Evolutionary conservation across 139 green algal species (phyloP).

Genomic region (Chlamydomonas schloesseri): DNA sequence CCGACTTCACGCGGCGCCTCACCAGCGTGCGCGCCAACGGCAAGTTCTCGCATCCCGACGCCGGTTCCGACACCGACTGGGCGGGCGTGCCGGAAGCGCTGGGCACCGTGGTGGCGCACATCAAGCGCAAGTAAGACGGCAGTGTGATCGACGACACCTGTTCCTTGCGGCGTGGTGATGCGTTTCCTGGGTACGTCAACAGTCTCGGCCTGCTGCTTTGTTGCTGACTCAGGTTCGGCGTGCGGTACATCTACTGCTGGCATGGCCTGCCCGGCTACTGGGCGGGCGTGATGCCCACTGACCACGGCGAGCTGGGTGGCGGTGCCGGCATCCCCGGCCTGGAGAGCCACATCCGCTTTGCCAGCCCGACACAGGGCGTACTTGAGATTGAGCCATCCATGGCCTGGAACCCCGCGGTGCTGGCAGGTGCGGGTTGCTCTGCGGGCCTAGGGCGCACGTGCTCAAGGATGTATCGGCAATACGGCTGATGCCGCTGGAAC

Average conservation of each 20-base stretch:
- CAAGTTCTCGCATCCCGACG: constrained; percentile 82
- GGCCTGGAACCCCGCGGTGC: constrained; percentile 74
- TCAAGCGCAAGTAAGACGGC: constrained; percentile 64
- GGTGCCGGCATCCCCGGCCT: constrained; percentile 18
- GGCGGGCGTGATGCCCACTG: constrained; percentile 83
- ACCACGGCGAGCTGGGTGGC: neutral
- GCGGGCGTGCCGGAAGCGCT: constrained; percentile 70
- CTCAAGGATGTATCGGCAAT: no score
- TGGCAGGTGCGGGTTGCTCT: constrained; percentile 46
- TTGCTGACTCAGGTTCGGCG: constrained; percentile 63
- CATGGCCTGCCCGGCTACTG: constrained; percentile 96
- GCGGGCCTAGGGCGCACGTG: no score
- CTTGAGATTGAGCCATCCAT: constrained; percentile 89
- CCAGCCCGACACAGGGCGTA: constrained; percentile 31
- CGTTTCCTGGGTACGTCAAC: no score
- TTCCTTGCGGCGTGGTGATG: no score
- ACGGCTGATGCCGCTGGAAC: no score
- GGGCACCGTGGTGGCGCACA: constrained; percentile 71
- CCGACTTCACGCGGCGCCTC: constrained; percentile 92
- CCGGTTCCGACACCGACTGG: constrained; percentile 55
- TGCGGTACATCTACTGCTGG: constrained; percentile 95
- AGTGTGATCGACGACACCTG: neutral
- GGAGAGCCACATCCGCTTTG: constrained; percentile 11
- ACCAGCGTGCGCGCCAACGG: constrained; percentile 84
- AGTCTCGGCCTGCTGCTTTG: no score